Percentiles rank a stretch among this genome's conserved stretches.
Conservation (phyloP, 768 basidiomycete genomes). For the Leucocoprinus leucothites region DNA sequence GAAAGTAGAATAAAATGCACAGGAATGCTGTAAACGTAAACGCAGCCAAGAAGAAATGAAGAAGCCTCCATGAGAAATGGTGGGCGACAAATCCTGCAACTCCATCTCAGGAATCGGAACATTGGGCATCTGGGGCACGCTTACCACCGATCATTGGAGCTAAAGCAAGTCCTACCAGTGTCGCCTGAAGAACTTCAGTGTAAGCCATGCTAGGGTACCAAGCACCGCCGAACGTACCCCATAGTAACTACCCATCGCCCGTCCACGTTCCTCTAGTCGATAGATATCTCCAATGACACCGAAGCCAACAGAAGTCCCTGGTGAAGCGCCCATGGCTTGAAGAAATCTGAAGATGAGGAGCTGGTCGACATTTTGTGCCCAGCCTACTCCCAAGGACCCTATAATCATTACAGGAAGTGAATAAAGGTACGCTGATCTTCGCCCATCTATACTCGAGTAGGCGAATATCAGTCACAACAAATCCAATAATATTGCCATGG, state of each 20-base stretch:
- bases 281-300: constrained; percentile 70
- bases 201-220: background rate
- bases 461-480: too few relatives aligned
- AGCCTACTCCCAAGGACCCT: constrained; percentile 59
- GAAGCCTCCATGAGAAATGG: constrained; percentile 57
- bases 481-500: too few relatives aligned
- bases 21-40: constrained; percentile 39
- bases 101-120: background rate
- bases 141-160: constrained; percentile 57
- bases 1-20: constrained; percentile 43
- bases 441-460: too few relatives aligned
- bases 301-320: constrained; percentile 50
- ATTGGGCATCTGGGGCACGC: background rate
- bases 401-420: constrained; percentile 58
- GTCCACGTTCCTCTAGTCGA: constrained; percentile 55
- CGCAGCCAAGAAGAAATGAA: constrained; percentile 46
- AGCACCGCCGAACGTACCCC: constrained; percentile 31
- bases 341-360: constrained; percentile 63
- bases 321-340: constrained; percentile 67
- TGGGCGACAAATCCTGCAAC: constrained; percentile 12
- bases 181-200: constrained; percentile 31
- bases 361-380: constrained; percentile 37
- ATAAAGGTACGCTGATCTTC: constrained; percentile 55
- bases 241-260: constrained; percentile 59
- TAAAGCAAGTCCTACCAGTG: constrained; percentile 56